Percentiles rank a stretch among this genome's conserved stretches.
These are phyloP conservation scores for Plasmodium inui DNA, from an alignment of 169 alveolate species.

Conservation along the genomic window DNA sequence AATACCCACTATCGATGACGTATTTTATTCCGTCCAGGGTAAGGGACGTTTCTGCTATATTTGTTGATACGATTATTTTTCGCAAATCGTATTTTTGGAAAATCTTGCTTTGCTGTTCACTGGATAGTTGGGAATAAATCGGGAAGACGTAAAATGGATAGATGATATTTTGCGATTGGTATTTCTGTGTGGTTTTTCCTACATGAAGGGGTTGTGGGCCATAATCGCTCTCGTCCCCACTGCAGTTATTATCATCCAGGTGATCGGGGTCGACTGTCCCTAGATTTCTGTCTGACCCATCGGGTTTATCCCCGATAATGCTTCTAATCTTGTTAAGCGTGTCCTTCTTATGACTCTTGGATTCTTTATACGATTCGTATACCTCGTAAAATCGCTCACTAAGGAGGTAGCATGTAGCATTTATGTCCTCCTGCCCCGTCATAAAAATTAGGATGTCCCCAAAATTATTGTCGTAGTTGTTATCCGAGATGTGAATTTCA, in stretches of 20 bases:
- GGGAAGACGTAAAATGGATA: constrained; percentile 95
- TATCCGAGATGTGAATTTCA: constrained; percentile 93
- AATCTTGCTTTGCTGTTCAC: constrained; percentile 94
- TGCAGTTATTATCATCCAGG: not conserved
- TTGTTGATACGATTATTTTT: constrained; percentile 98
- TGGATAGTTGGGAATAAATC: constrained; percentile 98
- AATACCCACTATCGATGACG: constrained; percentile 99
- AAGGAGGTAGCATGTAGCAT: constrained; percentile 96
- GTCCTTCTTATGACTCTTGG: constrained; percentile 61
- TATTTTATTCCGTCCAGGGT: constrained; percentile 99
- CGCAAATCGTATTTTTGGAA: constrained; percentile 84
- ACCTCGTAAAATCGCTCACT: constrained; percentile 91
- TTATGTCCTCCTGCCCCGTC: constrained; percentile 99
- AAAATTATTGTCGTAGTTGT: constrained; percentile 72
- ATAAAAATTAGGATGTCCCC: constrained; percentile 99
- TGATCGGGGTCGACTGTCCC: not conserved
- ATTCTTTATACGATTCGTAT: constrained; percentile 74
- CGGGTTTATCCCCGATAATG: constrained; percentile 6
- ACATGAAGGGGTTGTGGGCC: constrained; percentile 21
- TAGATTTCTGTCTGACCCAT: not conserved
- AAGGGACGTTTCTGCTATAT: constrained; percentile 99
- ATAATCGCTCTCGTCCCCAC: constrained; percentile 5
- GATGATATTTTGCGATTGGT: constrained; percentile 77
- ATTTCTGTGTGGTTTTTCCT: not conserved
- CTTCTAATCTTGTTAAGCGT: constrained; percentile 52